Evolutionary conservation across 768 basidiomycete genomes (phyloP), one percentile per base, ranked within the genome.

Genomic region (Termitomyces sp.): DNA sequence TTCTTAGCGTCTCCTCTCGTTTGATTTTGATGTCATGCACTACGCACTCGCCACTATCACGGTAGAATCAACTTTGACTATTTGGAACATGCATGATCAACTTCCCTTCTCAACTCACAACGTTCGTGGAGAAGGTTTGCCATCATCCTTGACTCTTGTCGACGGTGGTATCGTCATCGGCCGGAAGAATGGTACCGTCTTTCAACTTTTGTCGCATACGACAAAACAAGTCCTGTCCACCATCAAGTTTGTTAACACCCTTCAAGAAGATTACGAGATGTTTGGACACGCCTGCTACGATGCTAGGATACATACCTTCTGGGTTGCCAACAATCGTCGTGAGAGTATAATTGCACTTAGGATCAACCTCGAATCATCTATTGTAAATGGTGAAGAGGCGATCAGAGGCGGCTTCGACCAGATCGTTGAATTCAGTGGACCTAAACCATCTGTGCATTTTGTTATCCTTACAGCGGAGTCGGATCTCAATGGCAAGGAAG

Each of bases 231-330:
- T 93, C 2, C 75, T 91, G 32, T 90, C 92, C 14, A 91, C 88
- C 6, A 78, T 92, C 72, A 89, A 85, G 67, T 94, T 94, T 67
- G 75, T 88, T 65, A 89, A 86, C 61, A 85, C 84, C 22, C 69
- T 59, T 48, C 81, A 79, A 58, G 91, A 93, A 42, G 91, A 93
- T 65, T 77, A 77, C 16, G 90, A 91, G 9, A 93, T 94, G 89
- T 94, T 92, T 69, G 90, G 92, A 14, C 92, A 94, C 66, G 84
- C 88, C 62, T 87, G 83, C 65, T 94, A 94, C 67, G 92, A 94
- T 73, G 80, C 89, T 0, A 78, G 89, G 45, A 93, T 93, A 59
- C 89, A 89, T 73, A 93, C 90, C 0, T 76, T 94, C 32, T 94
- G 92, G 92, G 80, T 93, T 20, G 92, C 92, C 53, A 93, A 93